Percentiles rank a stretch among this genome's conserved stretches.
These are phyloP conservation scores for Metschnikowia chrysomelidarum DNA, from an alignment of 805 yeast genomes.

Conservation along the genomic window DNA sequence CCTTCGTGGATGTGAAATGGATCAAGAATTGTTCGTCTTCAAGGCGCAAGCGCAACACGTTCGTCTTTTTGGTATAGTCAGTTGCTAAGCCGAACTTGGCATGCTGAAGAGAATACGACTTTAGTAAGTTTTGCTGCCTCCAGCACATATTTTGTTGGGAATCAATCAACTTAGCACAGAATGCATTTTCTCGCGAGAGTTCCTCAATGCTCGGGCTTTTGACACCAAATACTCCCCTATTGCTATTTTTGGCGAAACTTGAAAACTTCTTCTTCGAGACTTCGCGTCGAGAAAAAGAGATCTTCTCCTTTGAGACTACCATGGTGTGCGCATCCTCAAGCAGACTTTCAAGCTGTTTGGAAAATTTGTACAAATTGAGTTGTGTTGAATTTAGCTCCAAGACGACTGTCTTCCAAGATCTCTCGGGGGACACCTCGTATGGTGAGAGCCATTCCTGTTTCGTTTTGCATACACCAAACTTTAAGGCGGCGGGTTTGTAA, in stretches of 20 bases:
- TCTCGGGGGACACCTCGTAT: conserved; percentile 59
- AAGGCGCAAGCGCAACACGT: conserved; percentile 70
- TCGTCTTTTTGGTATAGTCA: conserved; percentile 71
- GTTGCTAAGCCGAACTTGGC: conserved; percentile 82
- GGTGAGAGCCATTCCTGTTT: conserved; percentile 80
- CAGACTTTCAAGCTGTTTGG: conserved; percentile 30
- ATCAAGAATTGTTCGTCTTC: conserved; percentile 82
- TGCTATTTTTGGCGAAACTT: neutral
- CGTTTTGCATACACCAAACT: conserved; percentile 54
- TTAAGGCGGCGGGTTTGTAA: conserved; percentile 64
- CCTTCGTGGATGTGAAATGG: conserved; percentile 58
- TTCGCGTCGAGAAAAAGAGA: too few species aligned
- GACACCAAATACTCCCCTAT: too few species aligned
- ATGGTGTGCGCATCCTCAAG: conserved; percentile 21
- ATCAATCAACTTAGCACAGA: too few species aligned
- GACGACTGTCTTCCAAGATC: conserved; percentile 69
- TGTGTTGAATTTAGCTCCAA: conserved; percentile 86
- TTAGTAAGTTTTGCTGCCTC: conserved; percentile 36
- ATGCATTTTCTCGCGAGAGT: too few species aligned
- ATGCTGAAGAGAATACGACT: conserved; percentile 78
- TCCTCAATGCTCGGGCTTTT: too few species aligned
- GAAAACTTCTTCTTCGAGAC: conserved; percentile 4
- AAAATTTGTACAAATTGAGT: conserved; percentile 60
- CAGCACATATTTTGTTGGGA: too few species aligned
- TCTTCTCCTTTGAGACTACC: too few species aligned